Percentiles rank a stretch among this genome's conserved stretches.
phyloP scores from a whole-genome alignment of 345 rosid species.

The Dipteronia dyeriana region DNA sequence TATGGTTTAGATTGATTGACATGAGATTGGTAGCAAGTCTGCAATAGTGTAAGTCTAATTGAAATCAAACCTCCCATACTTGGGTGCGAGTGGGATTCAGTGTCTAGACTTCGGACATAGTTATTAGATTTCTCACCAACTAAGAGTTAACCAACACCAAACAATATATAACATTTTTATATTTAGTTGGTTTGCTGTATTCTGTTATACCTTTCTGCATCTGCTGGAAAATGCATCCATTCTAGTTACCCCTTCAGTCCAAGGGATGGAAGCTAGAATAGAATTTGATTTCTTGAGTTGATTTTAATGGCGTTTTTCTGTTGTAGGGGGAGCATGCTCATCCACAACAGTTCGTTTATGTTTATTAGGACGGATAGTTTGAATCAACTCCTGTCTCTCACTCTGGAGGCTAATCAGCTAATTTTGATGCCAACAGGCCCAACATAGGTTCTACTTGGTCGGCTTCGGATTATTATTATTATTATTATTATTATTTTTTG shows the following conservation, averaged over 20 bases:
- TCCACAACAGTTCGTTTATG: constrained; percentile 80
- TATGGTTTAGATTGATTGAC: not conserved
- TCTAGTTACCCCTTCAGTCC: too few relatives aligned
- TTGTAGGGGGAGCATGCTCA: constrained; percentile 82
- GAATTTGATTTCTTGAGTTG: not conserved
- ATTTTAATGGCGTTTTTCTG: not conserved
- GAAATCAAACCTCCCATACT: not conserved
- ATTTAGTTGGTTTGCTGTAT: not conserved
- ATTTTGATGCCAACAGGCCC: constrained; percentile 11
- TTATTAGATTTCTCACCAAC: not conserved
- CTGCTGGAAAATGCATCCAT: not conserved
- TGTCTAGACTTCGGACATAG: not conserved
- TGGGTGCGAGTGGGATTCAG: not conserved
- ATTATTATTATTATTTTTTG: too few relatives aligned
- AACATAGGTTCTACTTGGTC: constrained; percentile 20
- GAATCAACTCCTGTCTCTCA: constrained; percentile 91
- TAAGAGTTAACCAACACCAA: not conserved
- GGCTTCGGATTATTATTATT: too few relatives aligned
- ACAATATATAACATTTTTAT: not conserved
- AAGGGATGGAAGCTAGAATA: not conserved
- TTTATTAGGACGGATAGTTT: constrained; percentile 63
- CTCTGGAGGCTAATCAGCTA: constrained; percentile 70
- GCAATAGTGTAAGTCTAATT: not conserved
- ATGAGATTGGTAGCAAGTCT: not conserved
- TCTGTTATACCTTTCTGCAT: not conserved